phyloP scores from a whole-genome alignment of 1,284 basidiomycete species.

The Pascua guehoae region DNA sequence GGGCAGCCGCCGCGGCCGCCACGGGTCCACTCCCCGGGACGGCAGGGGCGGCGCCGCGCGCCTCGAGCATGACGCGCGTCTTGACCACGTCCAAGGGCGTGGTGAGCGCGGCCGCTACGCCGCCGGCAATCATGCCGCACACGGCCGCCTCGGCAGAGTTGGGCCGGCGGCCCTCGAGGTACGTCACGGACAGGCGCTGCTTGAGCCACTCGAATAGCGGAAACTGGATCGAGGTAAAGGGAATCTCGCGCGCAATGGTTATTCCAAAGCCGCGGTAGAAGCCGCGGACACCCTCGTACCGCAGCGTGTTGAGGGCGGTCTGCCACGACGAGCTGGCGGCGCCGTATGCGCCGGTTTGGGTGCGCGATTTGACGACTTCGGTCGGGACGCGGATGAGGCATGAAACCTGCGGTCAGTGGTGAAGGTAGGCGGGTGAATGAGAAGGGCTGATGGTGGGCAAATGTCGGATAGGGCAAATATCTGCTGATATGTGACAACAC shows the following conservation, averaged over 20 bases:
- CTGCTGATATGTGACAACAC: too few relatives aligned
- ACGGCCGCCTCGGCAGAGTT: constrained; percentile 81
- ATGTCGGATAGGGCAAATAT: too few relatives aligned
- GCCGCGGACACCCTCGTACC: constrained; percentile 61
- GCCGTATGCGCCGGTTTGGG: constrained; percentile 70
- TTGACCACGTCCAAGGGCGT: constrained; percentile 97
- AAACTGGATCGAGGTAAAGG: constrained; percentile 96
- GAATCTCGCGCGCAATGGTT: constrained; percentile 80
- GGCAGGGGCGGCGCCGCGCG: constrained; percentile 27
- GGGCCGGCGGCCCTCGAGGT: constrained; percentile 53
- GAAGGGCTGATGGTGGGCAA: too few relatives aligned
- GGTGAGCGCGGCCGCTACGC: constrained; percentile 80
- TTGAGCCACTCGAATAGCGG: constrained; percentile 93
- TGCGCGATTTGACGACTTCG: constrained; percentile 85
- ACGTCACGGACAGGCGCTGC: constrained; percentile 54
- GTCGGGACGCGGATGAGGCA: constrained; percentile 91
- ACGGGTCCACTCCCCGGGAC: background rate
- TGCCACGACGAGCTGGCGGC: constrained; percentile 38
- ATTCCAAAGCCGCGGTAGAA: constrained; percentile 77
- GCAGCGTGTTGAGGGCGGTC: constrained; percentile 54
- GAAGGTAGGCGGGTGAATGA: too few relatives aligned
- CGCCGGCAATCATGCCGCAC: constrained; percentile 89
- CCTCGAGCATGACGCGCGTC: constrained; percentile 94
- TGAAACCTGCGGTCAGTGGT: constrained; percentile 60
- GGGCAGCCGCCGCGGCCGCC: constrained; percentile 17